Evolutionary conservation across 768 basidiomycete species (phyloP).

Genomic region (Podaxis carcinomalis): DNA sequence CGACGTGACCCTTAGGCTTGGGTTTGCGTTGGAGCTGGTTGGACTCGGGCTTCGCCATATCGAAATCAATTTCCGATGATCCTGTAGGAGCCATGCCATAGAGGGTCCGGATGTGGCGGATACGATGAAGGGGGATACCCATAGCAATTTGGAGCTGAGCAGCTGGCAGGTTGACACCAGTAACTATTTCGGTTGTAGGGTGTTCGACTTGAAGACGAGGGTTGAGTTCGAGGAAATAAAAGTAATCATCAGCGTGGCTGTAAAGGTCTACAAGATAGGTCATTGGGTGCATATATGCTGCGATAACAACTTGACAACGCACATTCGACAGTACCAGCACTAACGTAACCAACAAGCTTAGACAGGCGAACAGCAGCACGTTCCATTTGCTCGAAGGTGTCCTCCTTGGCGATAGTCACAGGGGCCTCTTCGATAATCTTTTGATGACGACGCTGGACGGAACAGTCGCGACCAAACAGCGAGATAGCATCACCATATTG

Average conservation of each 20-base stretch:
- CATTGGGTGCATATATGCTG: constrained; percentile 5
- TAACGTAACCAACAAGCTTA: constrained; percentile 97
- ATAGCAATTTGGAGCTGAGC: constrained; percentile 97
- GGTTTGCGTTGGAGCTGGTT: constrained; percentile 91
- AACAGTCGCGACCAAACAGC: constrained; percentile 98
- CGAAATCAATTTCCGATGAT: constrained; percentile 93
- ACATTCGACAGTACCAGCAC: constrained; percentile 99
- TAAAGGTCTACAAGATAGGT: constrained; percentile 69
- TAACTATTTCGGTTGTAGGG: constrained; percentile 99
- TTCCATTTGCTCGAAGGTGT: constrained; percentile 96
- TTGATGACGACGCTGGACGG: constrained; percentile 98
- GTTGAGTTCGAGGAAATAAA: constrained; percentile 98
- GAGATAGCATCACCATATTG: constrained; percentile 99
- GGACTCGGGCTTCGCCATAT: constrained; percentile 86
- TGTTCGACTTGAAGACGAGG: constrained; percentile 99
- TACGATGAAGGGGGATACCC: constrained; percentile 95
- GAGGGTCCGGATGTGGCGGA: constrained; percentile 91
- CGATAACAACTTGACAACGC: constrained; percentile 22
- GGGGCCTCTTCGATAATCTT: constrained; percentile 99
- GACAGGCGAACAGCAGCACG: constrained; percentile 98
- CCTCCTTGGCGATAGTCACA: constrained; percentile 91
- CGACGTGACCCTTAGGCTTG: constrained; percentile 95
- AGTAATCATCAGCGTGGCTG: constrained; percentile 87
- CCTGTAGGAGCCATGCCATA: constrained; percentile 93
- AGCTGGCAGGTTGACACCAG: constrained; percentile 95